phyloP scores from a whole-genome alignment of 2,329 filamentous ascomycete species.

The Mollisiaceae sp. region DNA sequence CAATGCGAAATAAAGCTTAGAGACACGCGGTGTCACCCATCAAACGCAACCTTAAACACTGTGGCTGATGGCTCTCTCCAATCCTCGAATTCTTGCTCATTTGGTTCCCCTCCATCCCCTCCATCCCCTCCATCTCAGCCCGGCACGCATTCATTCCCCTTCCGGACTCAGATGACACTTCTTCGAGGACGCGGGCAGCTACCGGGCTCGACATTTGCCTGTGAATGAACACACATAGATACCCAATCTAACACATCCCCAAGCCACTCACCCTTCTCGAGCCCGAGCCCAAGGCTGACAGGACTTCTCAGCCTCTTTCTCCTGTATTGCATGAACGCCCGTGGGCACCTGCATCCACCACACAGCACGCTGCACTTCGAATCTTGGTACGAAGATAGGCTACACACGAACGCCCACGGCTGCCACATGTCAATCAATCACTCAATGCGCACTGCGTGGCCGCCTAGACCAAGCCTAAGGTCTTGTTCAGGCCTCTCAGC shows the following conservation, averaged over 20 bases:
- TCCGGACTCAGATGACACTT: not conserved
- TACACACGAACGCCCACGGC: conserved; percentile 1
- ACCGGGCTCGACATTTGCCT: not conserved
- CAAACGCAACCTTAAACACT: conserved; percentile 6
- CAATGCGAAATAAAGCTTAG: not conserved
- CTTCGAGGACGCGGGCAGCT: not conserved
- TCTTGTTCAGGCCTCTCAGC: not conserved
- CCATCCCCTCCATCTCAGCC: not conserved
- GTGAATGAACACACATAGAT: not conserved
- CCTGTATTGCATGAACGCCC: conserved; percentile 5
- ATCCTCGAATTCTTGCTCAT: not conserved
- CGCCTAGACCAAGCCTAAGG: not conserved
- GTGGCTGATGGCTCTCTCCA: not conserved
- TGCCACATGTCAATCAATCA: not conserved
- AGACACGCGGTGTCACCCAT: not conserved
- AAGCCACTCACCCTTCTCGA: not conserved
- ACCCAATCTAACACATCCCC: not conserved
- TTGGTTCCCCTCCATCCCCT: not conserved
- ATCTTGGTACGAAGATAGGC: conserved; percentile 10
- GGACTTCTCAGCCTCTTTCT: conserved; percentile 5
- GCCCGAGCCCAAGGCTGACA: conserved; percentile 6
- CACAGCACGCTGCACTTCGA: not conserved
- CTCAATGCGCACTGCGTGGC: conserved; percentile 2
- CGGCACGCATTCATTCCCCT: not conserved
- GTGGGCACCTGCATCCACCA: conserved; percentile 7